Base-by-base conservation (phyloP, 2,329 filamentous ascomycete species). In the Pseudopyricularia cyperi region DNA sequence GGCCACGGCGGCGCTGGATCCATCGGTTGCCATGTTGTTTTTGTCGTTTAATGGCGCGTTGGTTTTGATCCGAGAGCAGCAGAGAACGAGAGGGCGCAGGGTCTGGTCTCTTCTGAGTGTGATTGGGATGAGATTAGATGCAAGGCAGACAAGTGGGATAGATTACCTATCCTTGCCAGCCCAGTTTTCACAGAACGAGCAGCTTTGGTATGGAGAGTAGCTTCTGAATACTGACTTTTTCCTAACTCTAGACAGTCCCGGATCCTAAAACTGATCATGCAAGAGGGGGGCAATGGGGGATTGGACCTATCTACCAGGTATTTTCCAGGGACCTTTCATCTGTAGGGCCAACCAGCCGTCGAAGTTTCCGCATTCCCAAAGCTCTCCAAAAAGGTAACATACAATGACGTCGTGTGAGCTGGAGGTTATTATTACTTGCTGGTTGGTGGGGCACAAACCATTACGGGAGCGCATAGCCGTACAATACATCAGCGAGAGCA, bases 81-180 rank as follows among this genome's bases (percentile, higher is more conserved):
- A 28, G 12, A 17, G 48, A 30, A 37, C 14, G 12, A 37, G 17
- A 9, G 7, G 11, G 12, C 2, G 4, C 28, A 30, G 28, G 9
- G 28, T 5, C 28, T 30, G 63, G n/a, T n/a, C n/a, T 89, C 85
- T 50, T 76, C 80, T 50, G 83, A 76, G 44, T 81, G 66, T 47
- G 24, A 44, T 44, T 44, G 22, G 22, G 39, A 15, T 15, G 15
- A 44, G 39, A 44, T 44, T 44, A 44, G 24, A 44, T 44, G 24
- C 39, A 44, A n/a, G 39, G 19, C 24, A 14, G 37, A 19, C 39
- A 44, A 44, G 39, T 44, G 39, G 39, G 24, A 44, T 44, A 26
- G 39, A 44, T 76, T 67, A 54, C 70, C 70, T 28, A 73, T 44
- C 39, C 30, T 49, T 49, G 32, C 39, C 39, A 44, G 19, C 39